Evolutionary conservation across 1,284 basidiomycete species (phyloP).

Genomic region (Malassezia furfur): DNA sequence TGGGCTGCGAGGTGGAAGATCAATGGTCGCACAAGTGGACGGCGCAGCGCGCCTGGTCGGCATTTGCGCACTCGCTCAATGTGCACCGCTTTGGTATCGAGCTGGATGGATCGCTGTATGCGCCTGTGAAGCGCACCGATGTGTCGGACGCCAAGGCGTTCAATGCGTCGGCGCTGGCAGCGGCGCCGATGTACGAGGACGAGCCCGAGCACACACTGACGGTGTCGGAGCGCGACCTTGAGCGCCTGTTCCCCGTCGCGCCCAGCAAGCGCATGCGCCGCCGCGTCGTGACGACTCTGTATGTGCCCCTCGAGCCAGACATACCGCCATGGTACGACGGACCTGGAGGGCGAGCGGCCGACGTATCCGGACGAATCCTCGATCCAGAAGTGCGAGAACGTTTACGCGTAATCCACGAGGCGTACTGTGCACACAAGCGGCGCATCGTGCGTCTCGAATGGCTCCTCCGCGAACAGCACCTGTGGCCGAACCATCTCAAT

Average conservation of each 20-base stretch:
- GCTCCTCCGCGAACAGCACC: not conserved
- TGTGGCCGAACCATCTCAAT: not conserved
- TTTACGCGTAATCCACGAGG: not conserved
- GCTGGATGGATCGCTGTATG: not conserved
- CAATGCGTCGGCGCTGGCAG: too few species aligned
- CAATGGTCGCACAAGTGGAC: not conserved
- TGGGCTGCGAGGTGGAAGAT: not conserved
- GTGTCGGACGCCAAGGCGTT: too few species aligned
- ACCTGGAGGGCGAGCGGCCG: not conserved
- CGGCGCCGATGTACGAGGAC: too few species aligned
- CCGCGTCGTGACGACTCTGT: not conserved
- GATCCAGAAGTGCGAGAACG: not conserved
- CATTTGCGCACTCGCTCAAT: not conserved
- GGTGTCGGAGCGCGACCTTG: not conserved
- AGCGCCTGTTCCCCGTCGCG: not conserved
- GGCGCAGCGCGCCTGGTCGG: not conserved
- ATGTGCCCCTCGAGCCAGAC: constrained; percentile 1
- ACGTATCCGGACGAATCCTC: not conserved
- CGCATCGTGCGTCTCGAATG: not conserved
- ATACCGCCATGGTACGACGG: not conserved
- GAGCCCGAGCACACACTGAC: too few species aligned
- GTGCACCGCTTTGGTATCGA: not conserved
- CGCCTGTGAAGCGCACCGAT: too few species aligned
- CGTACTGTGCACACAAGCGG: not conserved
- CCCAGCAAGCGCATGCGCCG: not conserved